phyloP scores from a whole-genome alignment of 2,329 filamentous ascomycete genomes.

The Phyllosticta paracitricarpa region DNA sequence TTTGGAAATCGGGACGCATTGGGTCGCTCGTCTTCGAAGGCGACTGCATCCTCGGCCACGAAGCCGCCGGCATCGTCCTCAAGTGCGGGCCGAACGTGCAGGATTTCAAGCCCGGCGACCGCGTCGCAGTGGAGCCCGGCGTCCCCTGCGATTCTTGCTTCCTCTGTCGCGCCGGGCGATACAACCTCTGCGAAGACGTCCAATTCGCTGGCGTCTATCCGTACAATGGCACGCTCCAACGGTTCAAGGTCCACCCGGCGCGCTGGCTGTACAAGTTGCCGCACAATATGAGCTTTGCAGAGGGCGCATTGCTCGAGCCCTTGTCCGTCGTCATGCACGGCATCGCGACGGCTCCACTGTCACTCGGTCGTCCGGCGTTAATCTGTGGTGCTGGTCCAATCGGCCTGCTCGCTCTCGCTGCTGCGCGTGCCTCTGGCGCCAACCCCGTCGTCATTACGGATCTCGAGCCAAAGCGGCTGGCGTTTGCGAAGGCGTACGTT shows the following conservation, averaged over 20 bases:
- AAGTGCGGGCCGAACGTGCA: conserved; percentile 46
- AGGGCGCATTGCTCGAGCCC: conserved; percentile 56
- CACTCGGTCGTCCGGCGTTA: conserved; percentile 45
- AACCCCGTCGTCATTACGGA: conserved; percentile 57
- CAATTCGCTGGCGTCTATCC: conserved; percentile 53
- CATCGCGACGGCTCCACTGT: conserved; percentile 43
- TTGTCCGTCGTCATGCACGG: conserved; percentile 54
- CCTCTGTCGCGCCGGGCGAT: conserved; percentile 49
- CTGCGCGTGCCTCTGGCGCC: conserved; percentile 52
- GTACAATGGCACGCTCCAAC: conserved; percentile 49
- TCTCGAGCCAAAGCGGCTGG: conserved; percentile 45
- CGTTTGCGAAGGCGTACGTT: conserved; percentile 49
- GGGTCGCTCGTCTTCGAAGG: conserved; percentile 52
- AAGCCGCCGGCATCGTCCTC: conserved; percentile 52
- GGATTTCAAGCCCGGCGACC: conserved; percentile 45
- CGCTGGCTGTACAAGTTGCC: conserved; percentile 44
- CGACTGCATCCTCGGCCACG: conserved; percentile 57
- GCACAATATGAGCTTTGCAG: conserved; percentile 44
- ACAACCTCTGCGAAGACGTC: conserved; percentile 55
- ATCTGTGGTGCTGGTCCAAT: conserved; percentile 57
- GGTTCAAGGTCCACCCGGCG: conserved; percentile 52
- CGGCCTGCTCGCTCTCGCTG: conserved; percentile 51
- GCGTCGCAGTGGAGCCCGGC: conserved; percentile 57
- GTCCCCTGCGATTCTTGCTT: conserved; percentile 54
- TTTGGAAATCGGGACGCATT: conserved; percentile 56